Evolutionary conservation across 2,329 filamentous ascomycete species (phyloP), one percentile per base, ranked within the genome.

Genomic region (Calonectria ilicicola): DNA sequence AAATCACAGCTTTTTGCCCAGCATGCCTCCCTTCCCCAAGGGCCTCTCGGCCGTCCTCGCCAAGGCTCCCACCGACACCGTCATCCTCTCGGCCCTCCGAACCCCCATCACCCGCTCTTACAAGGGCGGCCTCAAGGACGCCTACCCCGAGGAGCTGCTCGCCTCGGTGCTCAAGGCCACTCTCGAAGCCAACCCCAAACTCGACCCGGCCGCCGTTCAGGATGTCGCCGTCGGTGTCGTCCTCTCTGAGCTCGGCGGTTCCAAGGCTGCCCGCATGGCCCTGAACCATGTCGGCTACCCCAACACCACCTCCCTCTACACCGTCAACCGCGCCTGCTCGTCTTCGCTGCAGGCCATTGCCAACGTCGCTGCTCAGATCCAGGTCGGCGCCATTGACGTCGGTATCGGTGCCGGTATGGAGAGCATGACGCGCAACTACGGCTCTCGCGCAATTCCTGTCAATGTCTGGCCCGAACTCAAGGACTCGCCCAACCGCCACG

Each of bases 381-480:
- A 91, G n/a, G 88, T 90, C 0, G 95, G 94, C 1, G 89, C 91
- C 77, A 93, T 96, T 65, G 90, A 92, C 74, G 87, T 89, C 0
- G 96, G 95, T 72, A 91, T 98, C 74, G 96, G 92, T 12, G 96
- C 94, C 2, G 96, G 96, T 35, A 98, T 97, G 94, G 96, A 98
- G 89, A 96, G 93, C 85, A 98, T 98, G 96, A 98, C 95, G 75
- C 87, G 93, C 76, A 98, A 98, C 85, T 98, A 98, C 84, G 95
- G 93, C 65, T 91, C 88, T 29, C 88, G 92, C 70, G 96, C 96
- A n/a, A 97, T 98, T 51, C 96, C 96, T 0, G 92, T 92, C 0
- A 91, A 95, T 75, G 84, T 95, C 14, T 98, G 95, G 95, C 92
- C 93, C 0, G 92, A 90, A 65, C 85, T 98, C 73, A 90, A 87